These are phyloP conservation scores for Suillus variegatus DNA, from an alignment of 768 basidiomycete genomes.

Conservation along the genomic window DNA sequence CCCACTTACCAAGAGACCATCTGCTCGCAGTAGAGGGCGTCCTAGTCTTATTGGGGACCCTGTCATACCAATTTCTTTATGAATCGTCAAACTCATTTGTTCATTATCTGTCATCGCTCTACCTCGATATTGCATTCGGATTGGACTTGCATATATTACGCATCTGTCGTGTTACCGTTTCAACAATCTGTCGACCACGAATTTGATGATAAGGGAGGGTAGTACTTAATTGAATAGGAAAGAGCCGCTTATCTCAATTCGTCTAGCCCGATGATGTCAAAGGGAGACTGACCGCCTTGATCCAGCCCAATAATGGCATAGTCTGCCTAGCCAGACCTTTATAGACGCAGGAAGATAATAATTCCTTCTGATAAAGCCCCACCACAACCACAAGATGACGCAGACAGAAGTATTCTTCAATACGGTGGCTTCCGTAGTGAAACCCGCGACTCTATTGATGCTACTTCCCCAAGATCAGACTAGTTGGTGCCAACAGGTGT, in stretches of 20 bases:
- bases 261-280: not conserved
- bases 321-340: not conserved
- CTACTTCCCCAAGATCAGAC: slow-evolving; percentile 32
- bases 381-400: slow-evolving; percentile 8
- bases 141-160: slow-evolving; percentile 8
- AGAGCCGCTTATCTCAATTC: not conserved
- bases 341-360: not conserved
- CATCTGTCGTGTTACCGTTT: not conserved
- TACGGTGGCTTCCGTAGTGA: slow-evolving; percentile 30
- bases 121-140: slow-evolving; percentile 6
- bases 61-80: slow-evolving; percentile 17
- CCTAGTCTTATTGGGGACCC: slow-evolving; percentile 43
- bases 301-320: not conserved
- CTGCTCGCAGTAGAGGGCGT: slow-evolving; percentile 55
- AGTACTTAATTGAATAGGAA: not conserved
- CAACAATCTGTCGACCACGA: not conserved
- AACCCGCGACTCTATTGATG: slow-evolving; percentile 31
- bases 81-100: slow-evolving; percentile 5
- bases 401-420: slow-evolving; percentile 17
- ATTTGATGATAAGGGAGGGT: not conserved
- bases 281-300: not conserved
- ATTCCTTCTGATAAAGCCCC: not conserved
- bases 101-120: slow-evolving; percentile 4
- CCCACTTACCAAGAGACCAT: slow-evolving; percentile 69
- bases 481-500: slow-evolving; percentile 41